phyloP scores from a whole-genome alignment of 2,329 filamentous ascomycete genomes.

The Aspergillus oerlinghausenensis region DNA sequence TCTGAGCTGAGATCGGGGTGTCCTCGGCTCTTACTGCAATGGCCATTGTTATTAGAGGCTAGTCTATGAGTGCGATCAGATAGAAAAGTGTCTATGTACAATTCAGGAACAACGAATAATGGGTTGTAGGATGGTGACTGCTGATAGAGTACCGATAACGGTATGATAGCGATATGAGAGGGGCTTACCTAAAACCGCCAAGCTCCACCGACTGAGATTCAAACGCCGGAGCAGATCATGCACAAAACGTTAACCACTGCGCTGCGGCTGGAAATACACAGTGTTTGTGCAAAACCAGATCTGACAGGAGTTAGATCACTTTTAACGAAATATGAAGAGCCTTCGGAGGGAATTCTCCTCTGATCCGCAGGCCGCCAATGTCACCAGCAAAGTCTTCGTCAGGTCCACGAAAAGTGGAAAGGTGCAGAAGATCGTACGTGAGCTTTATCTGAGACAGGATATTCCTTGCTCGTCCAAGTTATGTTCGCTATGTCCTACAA shows the following conservation, averaged over 20 bases:
- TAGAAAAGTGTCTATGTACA: neutral
- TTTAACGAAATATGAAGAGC: constrained; percentile 52
- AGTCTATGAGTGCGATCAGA: neutral
- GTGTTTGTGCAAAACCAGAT: constrained; percentile 3
- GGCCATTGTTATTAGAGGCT: constrained; percentile 18
- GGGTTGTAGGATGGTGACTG: neutral
- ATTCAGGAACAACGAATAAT: neutral
- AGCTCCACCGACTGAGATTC: constrained; percentile 9
- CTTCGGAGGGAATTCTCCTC: constrained; percentile 54
- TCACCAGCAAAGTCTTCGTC: constrained; percentile 94
- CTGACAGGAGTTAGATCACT: constrained; percentile 8
- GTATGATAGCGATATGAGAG: constrained; percentile 1
- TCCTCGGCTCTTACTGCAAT: constrained; percentile 20
- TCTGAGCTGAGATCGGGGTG: neutral
- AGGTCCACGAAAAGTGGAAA: constrained; percentile 92
- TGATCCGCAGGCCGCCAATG: constrained; percentile 61
- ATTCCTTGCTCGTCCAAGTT: constrained; percentile 95
- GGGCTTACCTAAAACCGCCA: constrained; percentile 20
- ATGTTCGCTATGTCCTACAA: constrained; percentile 69
- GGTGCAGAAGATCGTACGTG: constrained; percentile 96
- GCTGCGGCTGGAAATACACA: constrained; percentile 18
- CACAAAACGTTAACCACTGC: constrained; percentile 12
- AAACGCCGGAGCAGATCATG: constrained; percentile 10
- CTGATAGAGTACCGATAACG: neutral
- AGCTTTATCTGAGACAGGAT: constrained; percentile 92